A percentile compares a stretch with the other conserved stretches of the same genome.
Evolutionary conservation across 139 green algal species (phyloP).

Genomic region (Chlamydomonas sp.): DNA sequence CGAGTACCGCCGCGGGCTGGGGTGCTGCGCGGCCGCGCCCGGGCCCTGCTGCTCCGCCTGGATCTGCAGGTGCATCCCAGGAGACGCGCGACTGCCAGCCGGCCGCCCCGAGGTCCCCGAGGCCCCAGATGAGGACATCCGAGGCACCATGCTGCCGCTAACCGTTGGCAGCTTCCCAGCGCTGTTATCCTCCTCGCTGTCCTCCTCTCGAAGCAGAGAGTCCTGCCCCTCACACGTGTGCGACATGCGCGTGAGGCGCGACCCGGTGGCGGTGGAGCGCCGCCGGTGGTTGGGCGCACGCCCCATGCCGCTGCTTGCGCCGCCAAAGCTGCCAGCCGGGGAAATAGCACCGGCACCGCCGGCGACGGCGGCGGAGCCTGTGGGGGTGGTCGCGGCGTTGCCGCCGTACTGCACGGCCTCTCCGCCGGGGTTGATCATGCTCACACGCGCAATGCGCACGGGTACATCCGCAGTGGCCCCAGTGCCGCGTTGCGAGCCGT

Average conservation of each 20-base stretch:
- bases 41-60: not conserved
- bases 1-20: slow-evolving; percentile 15
- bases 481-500: not conserved
- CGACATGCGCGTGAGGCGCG: slow-evolving; percentile 25
- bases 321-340: not conserved
- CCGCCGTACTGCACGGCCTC: not conserved
- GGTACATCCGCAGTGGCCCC: not conserved
- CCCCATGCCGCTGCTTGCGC: too few relatives aligned
- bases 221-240: slow-evolving; percentile 21
- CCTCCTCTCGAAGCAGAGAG: not conserved
- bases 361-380: not conserved
- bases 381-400: not conserved
- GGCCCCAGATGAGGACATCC: too few relatives aligned
- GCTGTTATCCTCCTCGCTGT: slow-evolving; percentile 15
- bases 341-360: not conserved
- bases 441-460: slow-evolving; percentile 22
- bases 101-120: not conserved
- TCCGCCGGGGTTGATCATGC: slow-evolving; percentile 8
- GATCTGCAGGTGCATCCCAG: not conserved
- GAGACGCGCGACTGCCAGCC: not conserved
- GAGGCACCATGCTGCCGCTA: too few relatives aligned
- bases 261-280: slow-evolving; percentile 32
- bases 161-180: not conserved
- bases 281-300: not conserved
- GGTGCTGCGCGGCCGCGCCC: not conserved